These are phyloP conservation scores for Turnera subulata DNA, from an alignment of 345 rosid species.

Conservation along the genomic window DNA sequence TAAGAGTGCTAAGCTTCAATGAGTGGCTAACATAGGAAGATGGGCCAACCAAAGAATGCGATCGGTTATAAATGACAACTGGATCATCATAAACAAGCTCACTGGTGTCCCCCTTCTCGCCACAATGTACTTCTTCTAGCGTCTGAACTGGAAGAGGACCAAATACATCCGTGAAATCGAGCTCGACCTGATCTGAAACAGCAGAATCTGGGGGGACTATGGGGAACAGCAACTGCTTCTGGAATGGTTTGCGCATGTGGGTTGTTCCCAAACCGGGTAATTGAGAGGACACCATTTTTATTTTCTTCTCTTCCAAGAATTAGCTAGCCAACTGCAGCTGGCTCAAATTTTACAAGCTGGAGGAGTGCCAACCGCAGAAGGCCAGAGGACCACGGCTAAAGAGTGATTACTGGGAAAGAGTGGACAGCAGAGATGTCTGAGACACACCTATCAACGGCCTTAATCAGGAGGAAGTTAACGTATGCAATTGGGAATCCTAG, in stretches of 20 bases:
- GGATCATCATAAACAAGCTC: constrained; percentile 64
- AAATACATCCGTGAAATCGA: constrained; percentile 70
- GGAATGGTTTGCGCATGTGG: constrained; percentile 27
- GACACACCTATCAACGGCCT: constrained; percentile 44
- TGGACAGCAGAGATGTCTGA: constrained; percentile 15
- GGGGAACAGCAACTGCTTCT: constrained; percentile 33
- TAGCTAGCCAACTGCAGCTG: constrained; percentile 26
- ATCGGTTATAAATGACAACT: constrained; percentile 60
- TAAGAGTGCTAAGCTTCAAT: constrained; percentile 59
- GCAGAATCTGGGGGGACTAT: constrained; percentile 35
- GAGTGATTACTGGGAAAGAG: constrained; percentile 16
- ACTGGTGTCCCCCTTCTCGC: constrained; percentile 22
- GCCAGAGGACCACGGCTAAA: constrained; percentile 15
- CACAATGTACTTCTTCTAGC: constrained; percentile 25
- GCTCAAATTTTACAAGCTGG: constrained; percentile 6
- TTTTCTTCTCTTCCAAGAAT: neutral
- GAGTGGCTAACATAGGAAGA: constrained; percentile 58
- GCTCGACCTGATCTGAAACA: constrained; percentile 47
- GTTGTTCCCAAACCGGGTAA: constrained; percentile 32
- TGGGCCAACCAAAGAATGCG: constrained; percentile 92
- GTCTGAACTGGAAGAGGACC: constrained; percentile 54
- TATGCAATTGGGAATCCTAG: constrained; percentile 46
- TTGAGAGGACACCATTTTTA: constrained; percentile 57
- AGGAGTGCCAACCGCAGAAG: constrained; percentile 21
- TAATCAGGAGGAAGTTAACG: constrained; percentile 48